Base-by-base conservation (phyloP, 1,139 yeast genomes). In the Pichia sp. region DNA sequence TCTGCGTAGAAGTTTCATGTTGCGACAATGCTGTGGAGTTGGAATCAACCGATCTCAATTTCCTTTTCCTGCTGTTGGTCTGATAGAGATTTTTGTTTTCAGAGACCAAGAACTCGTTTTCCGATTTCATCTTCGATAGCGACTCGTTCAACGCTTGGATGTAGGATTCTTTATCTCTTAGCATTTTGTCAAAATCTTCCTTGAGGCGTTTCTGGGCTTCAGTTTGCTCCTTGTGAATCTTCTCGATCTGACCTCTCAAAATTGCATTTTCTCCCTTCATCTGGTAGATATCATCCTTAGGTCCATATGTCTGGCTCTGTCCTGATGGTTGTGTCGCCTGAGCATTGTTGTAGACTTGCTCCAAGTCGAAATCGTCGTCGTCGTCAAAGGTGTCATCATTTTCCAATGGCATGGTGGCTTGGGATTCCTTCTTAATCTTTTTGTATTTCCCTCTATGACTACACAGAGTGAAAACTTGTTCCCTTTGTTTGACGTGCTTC, bases 181-280 rank as follows among this genome's bases (percentile, higher is more conserved):
- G 65, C 11, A 69, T 59, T 29, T 61, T 59, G 1, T 68, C 64
- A 54, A 72, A 75, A 2, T 73, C 65, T 5, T 70, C 70, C 50
- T 72, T 71, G 49, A 85, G 61, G 29, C 74, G 73, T 19, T 67
- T 67, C n/a, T 77, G 68, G 60, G 79, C 83, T 2, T 72, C 70
- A 4, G 70, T 73, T 54, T 78, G 78, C 45, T 70, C 76, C 34
- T 68, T 67, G 52, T 80, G 81, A 10, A 80, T 64, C 51, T 78
- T 77, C 19, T 76, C 71, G 49, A 88, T 70, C 63, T 85, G 88
- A 19, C 85, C 82, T 55, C 92, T 73, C 29, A 90, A 74, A 43
- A 89, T 84, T 11, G 95, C 84, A 34, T 87, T 82, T 64, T 90
- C 96, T 3, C 96, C 96, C 60, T 79, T 84, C 0, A 90, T 84